phyloP scores from a whole-genome alignment of 768 basidiomycete species.

The Gelatoporia subvermispora region DNA sequence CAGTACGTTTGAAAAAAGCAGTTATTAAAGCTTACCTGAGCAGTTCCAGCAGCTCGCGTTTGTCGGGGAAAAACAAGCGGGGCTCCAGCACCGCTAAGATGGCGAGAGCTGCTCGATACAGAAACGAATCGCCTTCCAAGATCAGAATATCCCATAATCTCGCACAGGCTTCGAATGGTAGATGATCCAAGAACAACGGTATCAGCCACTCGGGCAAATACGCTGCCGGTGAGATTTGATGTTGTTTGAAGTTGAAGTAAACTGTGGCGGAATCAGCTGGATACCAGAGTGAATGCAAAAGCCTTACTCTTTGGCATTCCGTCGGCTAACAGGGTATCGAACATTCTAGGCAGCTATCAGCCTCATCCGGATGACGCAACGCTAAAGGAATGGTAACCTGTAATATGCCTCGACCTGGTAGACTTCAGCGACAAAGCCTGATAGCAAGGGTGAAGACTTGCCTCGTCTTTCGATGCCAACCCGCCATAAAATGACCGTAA shows the following conservation, averaged over 20 bases:
- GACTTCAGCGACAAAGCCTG: conserved; percentile 9
- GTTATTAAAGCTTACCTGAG: conserved; percentile 57
- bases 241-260: conserved; percentile 93
- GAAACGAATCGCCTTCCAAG: conserved; percentile 86
- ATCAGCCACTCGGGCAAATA: conserved; percentile 82
- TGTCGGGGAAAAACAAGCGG: conserved; percentile 84
- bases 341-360: conserved; percentile 54
- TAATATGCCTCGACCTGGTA: conserved; percentile 85
- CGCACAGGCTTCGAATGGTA: conserved; percentile 89
- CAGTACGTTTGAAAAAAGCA: too few relatives aligned
- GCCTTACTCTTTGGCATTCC: conserved; percentile 86
- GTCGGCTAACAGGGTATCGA: conserved; percentile 87
- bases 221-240: conserved; percentile 80
- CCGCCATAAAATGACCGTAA: conserved; percentile 83
- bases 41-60: conserved; percentile 71
- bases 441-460: conserved; percentile 36
- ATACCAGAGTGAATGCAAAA: background rate
- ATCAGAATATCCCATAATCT: conserved; percentile 85
- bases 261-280: conserved; percentile 39
- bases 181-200: conserved; percentile 75
- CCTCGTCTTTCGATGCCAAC: conserved; percentile 66
- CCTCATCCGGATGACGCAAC: background rate
- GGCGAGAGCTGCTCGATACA: conserved; percentile 81
- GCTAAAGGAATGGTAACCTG: conserved; percentile 43
- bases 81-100: conserved; percentile 80